A percentile compares a stretch with the other conserved stretches of the same genome.
These are phyloP conservation scores for Diaporthe caulivora DNA, from an alignment of 2,329 filamentous ascomycete genomes.

Conservation along the genomic window DNA sequence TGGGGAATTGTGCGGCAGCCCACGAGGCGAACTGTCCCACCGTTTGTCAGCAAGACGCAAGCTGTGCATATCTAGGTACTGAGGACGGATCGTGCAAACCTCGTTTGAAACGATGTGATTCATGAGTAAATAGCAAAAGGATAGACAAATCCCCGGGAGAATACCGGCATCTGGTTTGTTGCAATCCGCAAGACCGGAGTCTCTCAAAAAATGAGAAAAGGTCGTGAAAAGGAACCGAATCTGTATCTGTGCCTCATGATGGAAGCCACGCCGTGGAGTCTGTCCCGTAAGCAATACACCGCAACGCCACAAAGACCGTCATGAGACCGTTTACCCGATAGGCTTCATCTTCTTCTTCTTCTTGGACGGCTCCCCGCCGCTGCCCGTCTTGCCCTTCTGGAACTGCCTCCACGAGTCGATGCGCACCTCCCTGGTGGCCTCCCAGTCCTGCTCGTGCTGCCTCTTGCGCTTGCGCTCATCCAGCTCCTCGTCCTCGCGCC, in stretches of 20 bases:
- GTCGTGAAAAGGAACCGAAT: constrained; percentile 6
- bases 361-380: constrained; percentile 51
- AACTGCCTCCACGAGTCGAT: constrained; percentile 97
- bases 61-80: constrained; percentile 31
- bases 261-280: constrained; percentile 1
- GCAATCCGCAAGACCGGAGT: background rate
- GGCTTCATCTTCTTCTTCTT: constrained; percentile 76
- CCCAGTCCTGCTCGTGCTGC: constrained; percentile 95
- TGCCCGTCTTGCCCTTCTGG: constrained; percentile 76
- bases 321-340: constrained; percentile 59
- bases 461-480: constrained; percentile 86
- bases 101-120: constrained; percentile 31
- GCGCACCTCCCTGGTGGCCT: constrained; percentile 88
- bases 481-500: constrained; percentile 85
- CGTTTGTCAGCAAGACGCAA: constrained; percentile 30
- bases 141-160: background rate
- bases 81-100: constrained; percentile 30
- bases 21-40: constrained; percentile 26
- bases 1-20: background rate
- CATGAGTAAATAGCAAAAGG: constrained; percentile 21
- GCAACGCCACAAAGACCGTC: constrained; percentile 8
- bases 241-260: background rate
- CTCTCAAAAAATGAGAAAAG: background rate
- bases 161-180: background rate
- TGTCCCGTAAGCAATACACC: constrained; percentile 32